Evolutionary conservation across 225 moss, liverwort and hornwort species (phyloP).

Genomic region (Pseudoscleropodium purum): DNA sequence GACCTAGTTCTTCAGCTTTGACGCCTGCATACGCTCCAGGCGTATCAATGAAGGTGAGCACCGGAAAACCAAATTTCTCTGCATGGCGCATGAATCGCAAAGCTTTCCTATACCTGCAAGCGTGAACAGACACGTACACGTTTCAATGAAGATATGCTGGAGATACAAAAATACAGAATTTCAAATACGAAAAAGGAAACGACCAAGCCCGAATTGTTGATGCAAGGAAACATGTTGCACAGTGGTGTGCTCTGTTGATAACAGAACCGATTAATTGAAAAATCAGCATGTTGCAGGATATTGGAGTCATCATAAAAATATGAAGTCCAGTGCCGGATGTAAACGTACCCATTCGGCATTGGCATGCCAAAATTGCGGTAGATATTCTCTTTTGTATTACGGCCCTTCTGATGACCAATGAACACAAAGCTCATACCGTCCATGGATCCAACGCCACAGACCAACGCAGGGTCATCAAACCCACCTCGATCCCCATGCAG

Average conservation of each 20-base stretch:
- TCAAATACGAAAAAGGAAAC: not conserved
- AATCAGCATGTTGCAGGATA: not conserved
- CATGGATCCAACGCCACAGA: slow-evolving; percentile 87
- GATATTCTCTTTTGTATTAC: slow-evolving; percentile 96
- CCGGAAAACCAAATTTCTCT: slow-evolving; percentile 84
- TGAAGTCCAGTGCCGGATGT: not conserved
- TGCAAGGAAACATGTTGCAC: not conserved
- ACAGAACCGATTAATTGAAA: not conserved
- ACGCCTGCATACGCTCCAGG: slow-evolving; percentile 98
- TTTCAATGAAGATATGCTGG: not conserved
- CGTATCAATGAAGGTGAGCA: slow-evolving; percentile 91
- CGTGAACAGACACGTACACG: not conserved
- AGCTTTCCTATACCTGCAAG: slow-evolving; percentile 87
- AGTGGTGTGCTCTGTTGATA: not conserved
- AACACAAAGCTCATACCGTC: slow-evolving; percentile 98
- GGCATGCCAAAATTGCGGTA: slow-evolving; percentile 97
- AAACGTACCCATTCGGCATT: slow-evolving; percentile 81
- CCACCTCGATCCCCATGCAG: slow-evolving; percentile 97
- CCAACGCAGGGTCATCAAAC: slow-evolving; percentile 95
- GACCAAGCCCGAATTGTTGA: not conserved
- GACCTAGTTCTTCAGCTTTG: slow-evolving; percentile 97
- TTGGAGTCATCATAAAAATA: not conserved
- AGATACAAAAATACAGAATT: not conserved
- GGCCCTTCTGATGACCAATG: slow-evolving; percentile 96
- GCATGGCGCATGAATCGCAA: slow-evolving; percentile 99